Base-by-base conservation (phyloP, 768 basidiomycete species). In the Thelephora ganbajun region DNA sequence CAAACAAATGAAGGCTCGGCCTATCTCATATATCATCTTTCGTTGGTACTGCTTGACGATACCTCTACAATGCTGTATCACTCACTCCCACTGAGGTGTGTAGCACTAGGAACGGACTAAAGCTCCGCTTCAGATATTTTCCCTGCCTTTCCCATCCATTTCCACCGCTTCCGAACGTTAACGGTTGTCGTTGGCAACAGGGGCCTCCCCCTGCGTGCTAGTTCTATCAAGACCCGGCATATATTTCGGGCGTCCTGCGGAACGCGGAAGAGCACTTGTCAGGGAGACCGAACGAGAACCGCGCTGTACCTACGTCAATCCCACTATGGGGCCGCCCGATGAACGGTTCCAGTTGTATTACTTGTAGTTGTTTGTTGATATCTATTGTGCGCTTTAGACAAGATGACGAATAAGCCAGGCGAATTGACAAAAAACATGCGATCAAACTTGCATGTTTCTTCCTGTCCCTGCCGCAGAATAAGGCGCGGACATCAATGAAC, bases 161-260 rank as follows among this genome's bases (percentile, higher is more conserved):
- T 65, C 88, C 85, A 92, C 46, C 81, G 72, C 44, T 75, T 70
- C 51, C 72, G 69, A 35, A 77, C 74, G 57, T 75, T 69, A 54
- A 89, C 75, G n/a, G 67, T 52, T 6, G 77, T 78, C 57, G 93
- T 96, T 18, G 89, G 77, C 51, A 76, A 70, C 51, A 97, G 68
- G 49, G 70, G 66, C 30, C 83, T 67, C 23, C 80, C 80, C 47
- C 76, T 73, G 47, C 74, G 64, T 11, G 81, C 81, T n/a, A 97
- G 76, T 56, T 89, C 84, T 44, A 75, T 65, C 35, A 94, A 60
- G 51, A 99, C 79, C 33, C 86, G 77, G 11, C 86, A 73, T 48
- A 97, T 76, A 62, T 99, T 99, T 26, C 86, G 81, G 33, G 87
- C 75, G 64, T 99, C 92, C 90, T 93, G 35, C 3, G 23, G 26